phyloP scores from a whole-genome alignment of 305 asterid species.

The Ilex paraguariensis region DNA sequence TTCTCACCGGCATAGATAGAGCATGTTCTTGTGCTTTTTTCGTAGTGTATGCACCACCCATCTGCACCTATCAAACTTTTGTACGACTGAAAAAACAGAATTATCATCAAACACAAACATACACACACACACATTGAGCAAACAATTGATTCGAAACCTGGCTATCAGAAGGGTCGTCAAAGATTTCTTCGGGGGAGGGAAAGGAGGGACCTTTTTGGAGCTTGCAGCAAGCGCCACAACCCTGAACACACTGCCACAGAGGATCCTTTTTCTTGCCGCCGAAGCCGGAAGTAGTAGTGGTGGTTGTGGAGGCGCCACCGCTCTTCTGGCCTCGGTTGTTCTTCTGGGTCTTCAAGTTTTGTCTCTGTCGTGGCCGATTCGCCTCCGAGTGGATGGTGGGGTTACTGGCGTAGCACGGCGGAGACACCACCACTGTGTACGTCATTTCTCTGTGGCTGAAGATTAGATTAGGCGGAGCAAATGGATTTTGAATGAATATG shows the following conservation, averaged over 20 bases:
- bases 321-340: constrained; percentile 17
- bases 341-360: constrained; percentile 21
- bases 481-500: no score
- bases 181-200: constrained; percentile 75
- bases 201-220: constrained; percentile 78
- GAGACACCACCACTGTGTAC: constrained; percentile 32
- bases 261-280: constrained; percentile 66
- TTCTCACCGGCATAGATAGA: constrained; percentile 70
- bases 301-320: constrained; percentile 7
- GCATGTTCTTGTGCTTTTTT: constrained; percentile 69
- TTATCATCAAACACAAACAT: constrained; percentile 1
- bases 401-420: constrained; percentile 35
- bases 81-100: constrained; percentile 40
- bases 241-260: constrained; percentile 71
- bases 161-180: constrained; percentile 70
- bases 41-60: constrained; percentile 92
- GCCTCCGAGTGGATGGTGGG: constrained; percentile 37
- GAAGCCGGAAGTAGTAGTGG: constrained; percentile 36
- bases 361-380: constrained; percentile 22
- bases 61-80: constrained; percentile 76
- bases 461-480: no score
- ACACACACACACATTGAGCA: background rate
- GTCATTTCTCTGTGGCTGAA: constrained; percentile 20
- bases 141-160: constrained; percentile 38
- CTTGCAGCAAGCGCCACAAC: constrained; percentile 95